Base-by-base conservation (phyloP, 2,329 filamentous ascomycete genomes). In the Alternaria gansuensis region DNA sequence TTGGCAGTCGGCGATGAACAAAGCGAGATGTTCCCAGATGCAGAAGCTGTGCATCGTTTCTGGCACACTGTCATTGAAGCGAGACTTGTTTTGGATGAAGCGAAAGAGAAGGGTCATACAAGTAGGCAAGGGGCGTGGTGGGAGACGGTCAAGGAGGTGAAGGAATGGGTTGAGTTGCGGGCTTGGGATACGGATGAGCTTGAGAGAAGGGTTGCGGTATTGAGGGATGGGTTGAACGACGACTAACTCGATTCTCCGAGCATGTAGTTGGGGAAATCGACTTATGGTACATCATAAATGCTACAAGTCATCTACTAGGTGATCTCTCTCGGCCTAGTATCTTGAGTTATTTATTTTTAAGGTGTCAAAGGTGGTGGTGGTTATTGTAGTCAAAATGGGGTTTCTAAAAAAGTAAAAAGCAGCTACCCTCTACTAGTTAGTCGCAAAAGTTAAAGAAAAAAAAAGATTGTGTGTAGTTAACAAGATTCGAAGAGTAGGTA, bases 61-160 rank as follows among this genome's bases (percentile, higher is more conserved):
- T 73, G 71, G 71, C 56, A 54, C 13, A 5, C 39, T 5, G 56
- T 66, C 7, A 21, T 51, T 17, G 56, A 65, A 4, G 69, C 63
- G 21, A 63, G 50, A 11, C 40, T 51, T 21, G 59, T 63, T 33
- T 36, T 64, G 28, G 43, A 52, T n/a, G 53, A 66, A 21, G 68
- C 58, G 14, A 54, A 46, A 43, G 43, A 58, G 5, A 48, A 41
- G 21, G 51, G 51, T n/a, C 41, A 61, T 36, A 52, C 41, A 14
- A 36, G 8, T 17, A 51, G 49, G 11, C 34, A 48, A 3, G 51
- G 33, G 24, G 54, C 51, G 31, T 51, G 49, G 45, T 58, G 57
- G 48, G 53, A 63, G 9, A 17, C 45, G 50, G 54, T 62, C 1
- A 28, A n/a, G n/a, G 54, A 56, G 17, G 37, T 57, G n/a, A 65